A percentile compares a stretch with the other conserved stretches of the same genome.
Evolutionary conservation across 148 eudicot species (phyloP).

Genomic region (Agrostemma githago): DNA sequence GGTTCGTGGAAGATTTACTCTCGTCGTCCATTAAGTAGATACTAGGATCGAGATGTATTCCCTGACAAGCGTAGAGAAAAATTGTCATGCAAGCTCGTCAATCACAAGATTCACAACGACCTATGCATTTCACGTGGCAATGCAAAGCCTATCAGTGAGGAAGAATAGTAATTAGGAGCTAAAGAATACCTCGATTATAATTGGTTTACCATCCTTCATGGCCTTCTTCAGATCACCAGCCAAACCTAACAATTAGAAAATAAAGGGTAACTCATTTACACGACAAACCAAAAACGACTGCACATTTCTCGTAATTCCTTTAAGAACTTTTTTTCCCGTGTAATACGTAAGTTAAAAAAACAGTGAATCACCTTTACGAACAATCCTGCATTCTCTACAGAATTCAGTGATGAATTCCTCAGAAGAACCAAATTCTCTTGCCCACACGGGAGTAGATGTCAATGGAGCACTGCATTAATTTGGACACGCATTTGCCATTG

Average conservation of each 20-base stretch:
- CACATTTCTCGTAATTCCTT: background rate
- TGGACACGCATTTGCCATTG: slow-evolving; percentile 19
- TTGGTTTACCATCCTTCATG: slow-evolving; percentile 98
- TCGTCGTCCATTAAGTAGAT: slow-evolving; percentile 96
- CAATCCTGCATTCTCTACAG: slow-evolving; percentile 97
- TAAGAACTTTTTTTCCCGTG: background rate
- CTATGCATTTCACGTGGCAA: background rate
- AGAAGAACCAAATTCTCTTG: slow-evolving; percentile 76
- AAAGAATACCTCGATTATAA: slow-evolving; percentile 79
- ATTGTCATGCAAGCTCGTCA: background rate
- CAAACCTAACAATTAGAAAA: slow-evolving; percentile 50
- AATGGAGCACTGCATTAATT: slow-evolving; percentile 77
- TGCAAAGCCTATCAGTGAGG: background rate
- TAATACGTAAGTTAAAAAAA: background rate
- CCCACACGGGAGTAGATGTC: slow-evolving; percentile 94
- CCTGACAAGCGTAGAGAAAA: slow-evolving; percentile 43
- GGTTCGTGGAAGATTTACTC: slow-evolving; percentile 47
- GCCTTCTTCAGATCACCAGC: slow-evolving; percentile 99
- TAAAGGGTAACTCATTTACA: background rate
- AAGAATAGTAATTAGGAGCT: background rate
- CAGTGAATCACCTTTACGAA: slow-evolving; percentile 73
- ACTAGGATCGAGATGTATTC: slow-evolving; percentile 96
- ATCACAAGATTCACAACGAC: background rate
- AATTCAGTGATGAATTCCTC: slow-evolving; percentile 97
- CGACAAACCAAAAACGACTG: background rate